Conservation (phyloP, 1,284 basidiomycete genomes). For the Pterulicium gracile region DNA sequence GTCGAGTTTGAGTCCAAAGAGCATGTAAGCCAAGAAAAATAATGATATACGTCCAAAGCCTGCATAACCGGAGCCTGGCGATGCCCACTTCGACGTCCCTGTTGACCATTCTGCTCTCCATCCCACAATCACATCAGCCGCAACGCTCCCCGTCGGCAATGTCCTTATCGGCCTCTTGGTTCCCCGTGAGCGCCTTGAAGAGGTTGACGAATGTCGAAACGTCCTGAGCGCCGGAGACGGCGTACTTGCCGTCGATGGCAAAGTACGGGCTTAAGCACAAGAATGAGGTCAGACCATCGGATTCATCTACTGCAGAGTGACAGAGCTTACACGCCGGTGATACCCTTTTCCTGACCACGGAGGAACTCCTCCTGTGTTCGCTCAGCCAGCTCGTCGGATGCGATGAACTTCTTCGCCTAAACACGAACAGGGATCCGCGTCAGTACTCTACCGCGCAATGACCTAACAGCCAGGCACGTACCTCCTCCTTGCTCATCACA, state of each 20-base stretch:
- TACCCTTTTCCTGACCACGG: background rate
- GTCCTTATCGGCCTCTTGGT: no score
- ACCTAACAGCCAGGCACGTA: background rate
- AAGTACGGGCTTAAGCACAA: background rate
- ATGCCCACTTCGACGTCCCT: no score
- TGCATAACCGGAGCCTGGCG: no score
- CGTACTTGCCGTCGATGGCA: background rate
- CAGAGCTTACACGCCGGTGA: background rate
- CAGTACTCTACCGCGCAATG: no score
- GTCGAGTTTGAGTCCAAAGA: no score
- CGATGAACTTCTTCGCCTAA: background rate
- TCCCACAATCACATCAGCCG: no score
- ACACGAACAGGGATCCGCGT: no score
- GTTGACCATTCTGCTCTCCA: no score
- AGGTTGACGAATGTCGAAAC: background rate
- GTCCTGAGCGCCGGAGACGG: slow-evolving; percentile 2
- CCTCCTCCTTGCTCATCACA: background rate
- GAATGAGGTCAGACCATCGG: background rate
- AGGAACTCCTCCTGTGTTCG: background rate
- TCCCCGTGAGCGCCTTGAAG: background rate
- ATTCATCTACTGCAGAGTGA: background rate
- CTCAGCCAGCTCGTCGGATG: background rate
- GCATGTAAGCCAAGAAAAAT: no score
- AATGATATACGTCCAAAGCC: no score
- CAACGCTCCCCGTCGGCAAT: no score